Evolutionary conservation across 805 yeast genomes (phyloP).

Genomic region (Ogataea corticis): DNA sequence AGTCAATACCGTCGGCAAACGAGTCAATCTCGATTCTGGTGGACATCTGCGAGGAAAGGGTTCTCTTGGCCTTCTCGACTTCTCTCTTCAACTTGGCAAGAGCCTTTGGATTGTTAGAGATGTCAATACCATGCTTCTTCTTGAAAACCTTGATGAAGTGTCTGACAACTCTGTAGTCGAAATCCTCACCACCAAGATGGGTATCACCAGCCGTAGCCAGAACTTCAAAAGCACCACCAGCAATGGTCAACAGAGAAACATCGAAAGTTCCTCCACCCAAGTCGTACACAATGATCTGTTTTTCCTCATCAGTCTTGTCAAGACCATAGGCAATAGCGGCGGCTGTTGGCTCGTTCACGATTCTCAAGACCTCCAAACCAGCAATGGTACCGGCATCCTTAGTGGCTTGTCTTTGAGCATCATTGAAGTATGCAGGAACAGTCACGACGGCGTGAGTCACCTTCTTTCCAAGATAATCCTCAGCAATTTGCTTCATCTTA

Average conservation of each 20-base stretch:
- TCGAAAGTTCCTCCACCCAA: conserved; percentile 98
- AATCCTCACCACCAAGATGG: conserved; percentile 84
- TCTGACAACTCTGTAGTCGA: conserved; percentile 78
- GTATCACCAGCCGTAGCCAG: conserved; percentile 83
- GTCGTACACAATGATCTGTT: conserved; percentile 88
- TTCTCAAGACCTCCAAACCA: conserved; percentile 84
- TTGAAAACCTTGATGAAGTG: conserved; percentile 86
- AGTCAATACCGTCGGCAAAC: conserved; percentile 90
- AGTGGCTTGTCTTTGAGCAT: conserved; percentile 93
- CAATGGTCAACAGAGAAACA: conserved; percentile 74
- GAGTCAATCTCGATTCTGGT: conserved; percentile 96
- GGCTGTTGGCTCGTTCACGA: conserved; percentile 93
- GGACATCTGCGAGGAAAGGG: conserved; percentile 91
- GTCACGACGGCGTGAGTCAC: conserved; percentile 91
- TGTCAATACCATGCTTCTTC: conserved; percentile 88
- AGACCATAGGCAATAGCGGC: conserved; percentile 98
- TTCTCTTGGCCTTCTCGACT: conserved; percentile 97
- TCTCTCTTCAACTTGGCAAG: conserved; percentile 94
- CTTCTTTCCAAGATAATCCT: conserved; percentile 80
- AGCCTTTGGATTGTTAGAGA: conserved; percentile 79
- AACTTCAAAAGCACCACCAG: conserved; percentile 80
- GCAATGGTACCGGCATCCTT: conserved; percentile 93
- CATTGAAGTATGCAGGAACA: conserved; percentile 91
- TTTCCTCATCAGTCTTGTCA: conserved; percentile 79
- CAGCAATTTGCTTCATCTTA: conserved; percentile 92